A percentile compares a stretch with the other conserved stretches of the same genome.
Evolutionary conservation across 2,329 filamentous ascomycete species (phyloP).

Genomic region (Alternaria brassicicola): DNA sequence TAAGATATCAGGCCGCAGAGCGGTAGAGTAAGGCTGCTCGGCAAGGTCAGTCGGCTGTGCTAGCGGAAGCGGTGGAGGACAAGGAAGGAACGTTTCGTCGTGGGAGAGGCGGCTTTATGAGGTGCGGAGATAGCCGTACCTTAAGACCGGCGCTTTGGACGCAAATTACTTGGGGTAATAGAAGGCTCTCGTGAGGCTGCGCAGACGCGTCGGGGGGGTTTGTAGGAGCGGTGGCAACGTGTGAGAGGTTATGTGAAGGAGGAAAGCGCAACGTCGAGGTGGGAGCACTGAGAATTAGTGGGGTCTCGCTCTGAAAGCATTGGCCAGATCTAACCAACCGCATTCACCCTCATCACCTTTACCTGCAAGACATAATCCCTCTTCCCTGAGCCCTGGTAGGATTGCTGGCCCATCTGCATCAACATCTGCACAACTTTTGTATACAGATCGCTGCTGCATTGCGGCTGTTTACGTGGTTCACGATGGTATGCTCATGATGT

Average conservation of each 20-base stretch:
- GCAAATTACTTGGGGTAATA: slow-evolving; percentile 19
- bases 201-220: slow-evolving; percentile 24
- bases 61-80: slow-evolving; percentile 26
- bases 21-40: slow-evolving; percentile 2
- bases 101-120: slow-evolving; percentile 30
- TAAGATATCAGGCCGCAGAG: background rate
- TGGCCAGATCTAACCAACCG: slow-evolving; percentile 25
- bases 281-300: slow-evolving; percentile 37
- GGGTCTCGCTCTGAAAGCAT: slow-evolving; percentile 35
- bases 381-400: background rate
- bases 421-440: background rate
- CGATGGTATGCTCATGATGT: slow-evolving; percentile 43
- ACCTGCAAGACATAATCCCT: background rate
- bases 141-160: slow-evolving; percentile 19
- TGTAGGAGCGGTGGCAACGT: slow-evolving; percentile 35
- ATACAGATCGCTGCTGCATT: background rate
- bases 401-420: background rate
- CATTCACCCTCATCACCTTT: slow-evolving; percentile 20
- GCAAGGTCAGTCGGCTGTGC: slow-evolving; percentile 24
- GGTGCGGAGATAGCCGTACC: slow-evolving; percentile 23
- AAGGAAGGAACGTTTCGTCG: slow-evolving; percentile 21
- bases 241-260: slow-evolving; percentile 21
- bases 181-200: slow-evolving; percentile 11
- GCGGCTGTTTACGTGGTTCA: slow-evolving; percentile 17
- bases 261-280: slow-evolving; percentile 31